Percentiles rank a stretch among this genome's conserved stretches.
phyloP scores from a whole-genome alignment of 2,329 filamentous ascomycete genomes.

The Beauveria caledonica region DNA sequence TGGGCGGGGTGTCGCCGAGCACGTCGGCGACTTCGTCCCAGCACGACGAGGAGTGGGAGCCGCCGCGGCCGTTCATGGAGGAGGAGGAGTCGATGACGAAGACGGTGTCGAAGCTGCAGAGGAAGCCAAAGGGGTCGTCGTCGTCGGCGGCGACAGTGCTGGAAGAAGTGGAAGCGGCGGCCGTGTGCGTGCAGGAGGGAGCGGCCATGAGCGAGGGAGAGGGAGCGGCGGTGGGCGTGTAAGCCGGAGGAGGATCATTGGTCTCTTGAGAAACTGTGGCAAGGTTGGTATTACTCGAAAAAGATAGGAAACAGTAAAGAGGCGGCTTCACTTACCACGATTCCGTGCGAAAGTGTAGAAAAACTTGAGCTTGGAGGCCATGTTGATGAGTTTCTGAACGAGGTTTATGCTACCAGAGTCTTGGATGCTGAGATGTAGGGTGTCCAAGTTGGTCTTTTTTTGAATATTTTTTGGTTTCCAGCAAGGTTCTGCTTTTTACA shows the following conservation, averaged over 20 bases:
- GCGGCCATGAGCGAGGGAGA: too few relatives aligned
- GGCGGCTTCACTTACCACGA: background rate
- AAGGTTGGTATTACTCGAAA: background rate
- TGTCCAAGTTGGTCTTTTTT: too few relatives aligned
- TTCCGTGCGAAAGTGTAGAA: background rate
- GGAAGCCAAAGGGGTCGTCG: constrained; percentile 68
- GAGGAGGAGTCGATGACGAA: constrained; percentile 90
- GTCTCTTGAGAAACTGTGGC: constrained; percentile 11
- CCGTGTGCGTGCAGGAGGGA: too few relatives aligned
- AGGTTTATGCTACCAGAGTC: too few relatives aligned
- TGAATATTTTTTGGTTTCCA: too few relatives aligned
- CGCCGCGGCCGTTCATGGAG: constrained; percentile 57
- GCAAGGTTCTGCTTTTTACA: background rate
- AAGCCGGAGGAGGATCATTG: constrained; percentile 29
- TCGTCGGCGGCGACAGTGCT: constrained; percentile 24
- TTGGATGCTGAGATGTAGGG: too few relatives aligned
- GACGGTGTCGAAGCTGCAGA: constrained; percentile 73
- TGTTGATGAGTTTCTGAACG: too few relatives aligned
- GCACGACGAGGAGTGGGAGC: constrained; percentile 23
- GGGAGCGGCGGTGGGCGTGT: constrained; percentile 15
- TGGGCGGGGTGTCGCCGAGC: constrained; percentile 66
- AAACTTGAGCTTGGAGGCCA: background rate
- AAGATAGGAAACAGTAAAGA: too few relatives aligned
- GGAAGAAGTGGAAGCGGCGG: background rate
- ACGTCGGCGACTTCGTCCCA: constrained; percentile 70